Percentiles rank a stretch among this genome's conserved stretches.
phyloP scores from a whole-genome alignment of 2,329 filamentous ascomycete genomes.

The Huntiella moniliformis region DNA sequence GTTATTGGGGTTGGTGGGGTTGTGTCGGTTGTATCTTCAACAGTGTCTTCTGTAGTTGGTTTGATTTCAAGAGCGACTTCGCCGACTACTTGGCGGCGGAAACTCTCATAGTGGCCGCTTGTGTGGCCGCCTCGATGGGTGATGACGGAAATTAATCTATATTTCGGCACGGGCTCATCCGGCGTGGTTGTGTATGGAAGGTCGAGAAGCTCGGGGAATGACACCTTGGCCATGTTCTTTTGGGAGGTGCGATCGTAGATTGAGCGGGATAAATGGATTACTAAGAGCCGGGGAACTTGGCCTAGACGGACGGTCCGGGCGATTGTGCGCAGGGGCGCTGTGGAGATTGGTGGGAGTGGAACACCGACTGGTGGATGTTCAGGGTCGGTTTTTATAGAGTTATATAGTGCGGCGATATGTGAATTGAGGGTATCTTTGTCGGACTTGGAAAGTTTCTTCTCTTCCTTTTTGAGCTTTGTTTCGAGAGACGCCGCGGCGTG shows the following conservation, averaged over 20 bases:
- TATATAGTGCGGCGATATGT: conserved; percentile 34
- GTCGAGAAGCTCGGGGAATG: conserved; percentile 72
- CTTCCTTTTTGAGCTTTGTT: conserved; percentile 8
- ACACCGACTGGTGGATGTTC: conserved; percentile 34
- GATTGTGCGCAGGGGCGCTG: conserved; percentile 67
- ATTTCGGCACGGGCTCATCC: conserved; percentile 58
- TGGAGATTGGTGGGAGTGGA: conserved; percentile 55
- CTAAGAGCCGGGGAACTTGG: conserved; percentile 71
- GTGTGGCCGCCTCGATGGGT: conserved; percentile 92
- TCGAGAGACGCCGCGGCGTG: conserved; percentile 46
- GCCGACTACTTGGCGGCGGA: conserved; percentile 59
- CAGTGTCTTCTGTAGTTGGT: too few relatives aligned
- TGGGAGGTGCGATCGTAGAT: conserved; percentile 74
- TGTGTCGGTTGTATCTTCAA: too few relatives aligned
- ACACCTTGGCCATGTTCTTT: conserved; percentile 88
- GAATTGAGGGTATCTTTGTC: too few relatives aligned
- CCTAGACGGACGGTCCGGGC: conserved; percentile 76
- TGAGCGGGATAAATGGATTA: conserved; percentile 80
- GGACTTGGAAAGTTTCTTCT: too few relatives aligned
- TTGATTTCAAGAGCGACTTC: too few relatives aligned
- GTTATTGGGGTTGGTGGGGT: conserved; percentile 25
- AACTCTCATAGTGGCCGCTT: conserved; percentile 93
- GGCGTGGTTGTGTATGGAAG: conserved; percentile 32
- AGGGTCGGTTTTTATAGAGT: conserved; percentile 60
- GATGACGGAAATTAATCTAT: conserved; percentile 70